A percentile compares a stretch with the other conserved stretches of the same genome.
These are phyloP conservation scores for Pleurotus salmoneostramineus DNA, from an alignment of 768 basidiomycete species.

Conservation along the genomic window DNA sequence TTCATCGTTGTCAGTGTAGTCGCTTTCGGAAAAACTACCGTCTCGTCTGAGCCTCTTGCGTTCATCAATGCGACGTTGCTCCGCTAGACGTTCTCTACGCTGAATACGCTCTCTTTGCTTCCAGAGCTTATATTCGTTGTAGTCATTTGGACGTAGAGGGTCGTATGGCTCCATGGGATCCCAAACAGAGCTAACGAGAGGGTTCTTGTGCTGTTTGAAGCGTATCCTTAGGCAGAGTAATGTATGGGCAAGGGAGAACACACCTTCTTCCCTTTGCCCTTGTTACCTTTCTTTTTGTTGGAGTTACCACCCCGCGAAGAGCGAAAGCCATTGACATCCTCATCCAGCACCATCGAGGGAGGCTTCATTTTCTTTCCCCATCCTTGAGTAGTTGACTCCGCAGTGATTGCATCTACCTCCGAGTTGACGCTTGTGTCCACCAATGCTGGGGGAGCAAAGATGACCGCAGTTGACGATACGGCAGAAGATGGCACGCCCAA, in stretches of 20 bases:
- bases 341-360: constrained; percentile 86
- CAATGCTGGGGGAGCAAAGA: constrained; percentile 67
- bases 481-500: background rate
- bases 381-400: constrained; percentile 40
- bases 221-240: constrained; percentile 4
- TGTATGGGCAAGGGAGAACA: constrained; percentile 1
- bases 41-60: constrained; percentile 53
- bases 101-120: constrained; percentile 75
- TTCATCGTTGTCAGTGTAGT: constrained; percentile 60
- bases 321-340: constrained; percentile 84
- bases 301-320: constrained; percentile 34
- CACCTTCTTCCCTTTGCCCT: constrained; percentile 65
- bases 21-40: constrained; percentile 65
- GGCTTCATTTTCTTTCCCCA: constrained; percentile 92
- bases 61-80: constrained; percentile 55
- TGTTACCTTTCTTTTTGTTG: constrained; percentile 44
- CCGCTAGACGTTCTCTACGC: constrained; percentile 59
- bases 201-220: constrained; percentile 65
- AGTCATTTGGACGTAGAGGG: constrained; percentile 81
- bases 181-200: constrained; percentile 50
- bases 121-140: constrained; percentile 84
- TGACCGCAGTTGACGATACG: constrained; percentile 56
- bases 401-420: constrained; percentile 18
- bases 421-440: constrained; percentile 25
- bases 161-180: constrained; percentile 81